phyloP scores from a whole-genome alignment of 169 alveolate genomes.

The Cryptosporidium viatorum region DNA sequence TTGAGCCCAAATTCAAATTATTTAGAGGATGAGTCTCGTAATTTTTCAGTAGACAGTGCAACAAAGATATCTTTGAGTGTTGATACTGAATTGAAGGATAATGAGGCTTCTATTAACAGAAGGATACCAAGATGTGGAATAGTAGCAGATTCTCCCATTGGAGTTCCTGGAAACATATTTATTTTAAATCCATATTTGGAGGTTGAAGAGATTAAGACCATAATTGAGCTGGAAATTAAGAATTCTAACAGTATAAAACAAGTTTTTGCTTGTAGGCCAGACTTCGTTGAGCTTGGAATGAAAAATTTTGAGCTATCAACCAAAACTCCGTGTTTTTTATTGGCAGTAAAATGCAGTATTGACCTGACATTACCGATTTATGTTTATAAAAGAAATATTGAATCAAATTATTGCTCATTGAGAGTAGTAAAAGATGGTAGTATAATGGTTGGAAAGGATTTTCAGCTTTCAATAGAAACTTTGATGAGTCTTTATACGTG shows the following conservation, averaged over 20 bases:
- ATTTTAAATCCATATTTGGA: slow-evolving; percentile 56
- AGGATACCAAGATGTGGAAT: neutral
- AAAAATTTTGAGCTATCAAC: slow-evolving; percentile 29
- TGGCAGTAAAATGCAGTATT: slow-evolving; percentile 50
- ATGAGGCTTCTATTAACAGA: neutral
- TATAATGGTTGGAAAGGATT: slow-evolving; percentile 37
- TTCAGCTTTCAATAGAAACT: slow-evolving; percentile 11
- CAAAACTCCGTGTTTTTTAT: slow-evolving; percentile 40
- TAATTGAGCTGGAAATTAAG: neutral
- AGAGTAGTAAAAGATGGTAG: neutral
- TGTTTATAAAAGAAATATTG: slow-evolving; percentile 13
- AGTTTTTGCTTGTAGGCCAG: slow-evolving; percentile 59
- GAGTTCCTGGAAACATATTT: slow-evolving; percentile 17
- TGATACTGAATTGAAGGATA: neutral
- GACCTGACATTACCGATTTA: slow-evolving; percentile 50
- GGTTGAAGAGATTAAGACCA: slow-evolving; percentile 22
- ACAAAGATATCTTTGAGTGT: neutral
- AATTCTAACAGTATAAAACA: neutral
- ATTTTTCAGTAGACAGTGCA: neutral
- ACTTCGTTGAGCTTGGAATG: slow-evolving; percentile 39
- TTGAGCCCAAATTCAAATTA: neutral
- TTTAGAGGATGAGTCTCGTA: neutral
- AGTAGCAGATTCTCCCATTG: neutral
- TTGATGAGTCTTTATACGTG: slow-evolving; percentile 45
- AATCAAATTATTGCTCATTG: neutral